Conservation (phyloP, 2,329 filamentous ascomycete species). For the Dothistroma pini region DNA sequence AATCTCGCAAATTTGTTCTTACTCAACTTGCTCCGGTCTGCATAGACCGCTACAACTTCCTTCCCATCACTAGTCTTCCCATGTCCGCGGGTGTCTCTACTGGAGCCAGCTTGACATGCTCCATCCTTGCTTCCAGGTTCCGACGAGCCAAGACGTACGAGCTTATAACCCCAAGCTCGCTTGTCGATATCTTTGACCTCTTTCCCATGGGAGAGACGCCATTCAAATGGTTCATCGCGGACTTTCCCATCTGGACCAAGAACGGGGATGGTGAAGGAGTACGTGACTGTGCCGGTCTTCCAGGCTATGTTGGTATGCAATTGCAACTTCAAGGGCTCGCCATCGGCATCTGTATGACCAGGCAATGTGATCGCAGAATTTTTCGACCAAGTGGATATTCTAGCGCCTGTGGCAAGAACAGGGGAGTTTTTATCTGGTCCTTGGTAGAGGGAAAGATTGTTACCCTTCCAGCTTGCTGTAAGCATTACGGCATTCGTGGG, state of each 20-base stretch:
- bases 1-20: conserved; percentile 20
- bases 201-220: conserved; percentile 19
- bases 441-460: conserved; percentile 10
- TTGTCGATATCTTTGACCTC: conserved; percentile 18
- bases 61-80: conserved; percentile 18
- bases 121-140: neutral
- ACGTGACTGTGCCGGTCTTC: conserved; percentile 5
- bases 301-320: conserved; percentile 7
- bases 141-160: conserved; percentile 15
- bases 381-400: conserved; percentile 6
- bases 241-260: conserved; percentile 7
- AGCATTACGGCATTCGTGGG: conserved; percentile 13
- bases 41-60: conserved; percentile 22
- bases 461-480: conserved; percentile 12
- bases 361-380: conserved; percentile 12
- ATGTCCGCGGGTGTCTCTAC: neutral
- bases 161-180: conserved; percentile 18
- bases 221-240: conserved; percentile 16
- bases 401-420: conserved; percentile 6
- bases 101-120: conserved; percentile 8
- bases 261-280: conserved; percentile 12
- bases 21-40: conserved; percentile 17
- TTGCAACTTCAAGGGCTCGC: neutral
- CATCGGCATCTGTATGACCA: conserved; percentile 6
- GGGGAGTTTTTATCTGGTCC: conserved; percentile 2